Percentiles rank a stretch among this genome's conserved stretches.
Conservation (phyloP, 1,284 basidiomycete species). For the Jaminaea rosea region DNA sequence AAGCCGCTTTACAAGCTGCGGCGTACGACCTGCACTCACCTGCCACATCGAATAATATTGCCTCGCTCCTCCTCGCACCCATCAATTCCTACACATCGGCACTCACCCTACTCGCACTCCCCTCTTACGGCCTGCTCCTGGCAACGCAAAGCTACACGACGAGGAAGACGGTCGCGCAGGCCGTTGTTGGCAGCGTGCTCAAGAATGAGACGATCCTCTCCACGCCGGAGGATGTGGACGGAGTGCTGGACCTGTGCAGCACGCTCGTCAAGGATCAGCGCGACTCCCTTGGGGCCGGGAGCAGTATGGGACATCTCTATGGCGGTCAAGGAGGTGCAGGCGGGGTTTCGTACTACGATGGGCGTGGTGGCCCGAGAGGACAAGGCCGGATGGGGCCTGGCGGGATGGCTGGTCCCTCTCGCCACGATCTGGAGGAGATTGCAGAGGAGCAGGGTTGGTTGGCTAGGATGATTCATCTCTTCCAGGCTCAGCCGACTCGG, state of each 20-base stretch:
- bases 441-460: constrained; percentile 44
- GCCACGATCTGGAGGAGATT: constrained; percentile 39
- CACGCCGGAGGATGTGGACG: constrained; percentile 43
- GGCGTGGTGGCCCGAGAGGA: constrained; percentile 15
- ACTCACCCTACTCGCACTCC: constrained; percentile 40
- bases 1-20: constrained; percentile 3
- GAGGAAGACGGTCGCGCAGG: constrained; percentile 40
- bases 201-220: constrained; percentile 40
- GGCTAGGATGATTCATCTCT: constrained; percentile 42
- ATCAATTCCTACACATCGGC: constrained; percentile 40
- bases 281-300: constrained; percentile 18
- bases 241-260: constrained; percentile 39
- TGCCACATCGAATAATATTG: constrained; percentile 29
- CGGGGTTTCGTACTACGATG: constrained; percentile 13
- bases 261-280: constrained; percentile 38
- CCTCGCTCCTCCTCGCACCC: constrained; percentile 38
- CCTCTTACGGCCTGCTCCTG: constrained; percentile 34
- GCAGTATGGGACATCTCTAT: constrained; percentile 1
- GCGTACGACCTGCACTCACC: constrained; percentile 29
- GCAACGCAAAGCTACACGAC: constrained; percentile 35
- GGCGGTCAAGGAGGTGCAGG: constrained; percentile 11
- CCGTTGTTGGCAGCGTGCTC: constrained; percentile 39
- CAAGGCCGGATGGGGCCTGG: constrained; percentile 19
- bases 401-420: constrained; percentile 14
- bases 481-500: constrained; percentile 28